Conservation (phyloP, 352 stramenopile species). For the Phytophthora vignae region DNA sequence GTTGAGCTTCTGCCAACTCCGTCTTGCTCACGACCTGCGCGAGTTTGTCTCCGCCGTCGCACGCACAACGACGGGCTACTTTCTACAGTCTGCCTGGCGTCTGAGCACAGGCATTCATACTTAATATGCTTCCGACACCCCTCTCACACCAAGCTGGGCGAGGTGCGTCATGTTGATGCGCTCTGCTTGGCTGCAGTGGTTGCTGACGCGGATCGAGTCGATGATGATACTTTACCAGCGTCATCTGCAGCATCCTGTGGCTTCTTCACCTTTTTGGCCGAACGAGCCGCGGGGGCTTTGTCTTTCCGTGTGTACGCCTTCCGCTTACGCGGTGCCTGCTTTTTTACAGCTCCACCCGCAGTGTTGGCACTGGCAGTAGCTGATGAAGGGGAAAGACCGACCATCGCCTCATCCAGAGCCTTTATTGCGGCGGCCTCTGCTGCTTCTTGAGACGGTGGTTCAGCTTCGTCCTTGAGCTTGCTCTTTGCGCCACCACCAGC, state of each 20-base stretch:
- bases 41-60: slow-evolving; percentile 12
- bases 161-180: slow-evolving; percentile 26
- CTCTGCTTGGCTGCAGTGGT: slow-evolving; percentile 8
- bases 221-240: slow-evolving; percentile 13
- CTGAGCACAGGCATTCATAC: slow-evolving; percentile 19
- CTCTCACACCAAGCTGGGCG: slow-evolving; percentile 1
- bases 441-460: slow-evolving; percentile 33
- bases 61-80: slow-evolving; percentile 20
- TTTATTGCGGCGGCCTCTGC: slow-evolving; percentile 42
- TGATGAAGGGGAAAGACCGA: slow-evolving; percentile 37
- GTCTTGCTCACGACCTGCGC: slow-evolving; percentile 15
- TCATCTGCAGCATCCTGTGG: slow-evolving; percentile 5
- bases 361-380: slow-evolving; percentile 19
- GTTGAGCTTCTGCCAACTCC: slow-evolving; percentile 29
- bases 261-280: slow-evolving; percentile 63
- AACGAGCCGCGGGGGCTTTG: slow-evolving; percentile 38
- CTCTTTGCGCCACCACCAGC: slow-evolving; percentile 19
- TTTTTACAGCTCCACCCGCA: slow-evolving; percentile 20
- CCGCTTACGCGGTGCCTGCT: slow-evolving; percentile 68
- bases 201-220: slow-evolving; percentile 12
- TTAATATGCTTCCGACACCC: slow-evolving; percentile 3
- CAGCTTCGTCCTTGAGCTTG: slow-evolving; percentile 25
- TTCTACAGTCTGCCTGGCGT: slow-evolving; percentile 35
- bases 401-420: slow-evolving; percentile 51
- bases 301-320: slow-evolving; percentile 76